phyloP scores from a whole-genome alignment of 768 basidiomycete species.

The Russula sp. region DNA sequence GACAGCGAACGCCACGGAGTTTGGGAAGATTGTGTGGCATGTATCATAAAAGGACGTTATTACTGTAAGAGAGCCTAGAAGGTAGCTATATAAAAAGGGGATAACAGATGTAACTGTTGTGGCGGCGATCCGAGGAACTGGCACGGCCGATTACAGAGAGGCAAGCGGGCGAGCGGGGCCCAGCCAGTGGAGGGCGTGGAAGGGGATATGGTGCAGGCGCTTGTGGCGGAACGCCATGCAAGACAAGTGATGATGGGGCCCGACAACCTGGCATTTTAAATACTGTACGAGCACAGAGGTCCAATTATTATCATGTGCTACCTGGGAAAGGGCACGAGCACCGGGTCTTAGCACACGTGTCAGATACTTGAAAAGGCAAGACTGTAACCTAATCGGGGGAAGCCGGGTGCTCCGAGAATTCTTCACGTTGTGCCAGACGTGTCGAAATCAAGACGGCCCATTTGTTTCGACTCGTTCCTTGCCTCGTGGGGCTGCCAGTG shows the following conservation, averaged over 20 bases:
- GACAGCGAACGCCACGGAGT: slow-evolving; percentile 19
- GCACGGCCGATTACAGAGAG: neutral
- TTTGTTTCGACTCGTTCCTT: too few relatives aligned
- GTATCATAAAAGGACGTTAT: neutral
- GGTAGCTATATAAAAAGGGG: neutral
- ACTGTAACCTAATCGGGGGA: slow-evolving; percentile 23
- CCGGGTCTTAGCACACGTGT: slow-evolving; percentile 8
- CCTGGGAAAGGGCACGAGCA: neutral
- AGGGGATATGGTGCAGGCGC: slow-evolving; percentile 17
- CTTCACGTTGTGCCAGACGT: too few relatives aligned
- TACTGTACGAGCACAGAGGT: too few relatives aligned
- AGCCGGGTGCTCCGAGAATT: neutral
- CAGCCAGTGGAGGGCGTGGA: slow-evolving; percentile 1
- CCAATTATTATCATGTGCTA: too few relatives aligned
- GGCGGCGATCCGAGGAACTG: slow-evolving; percentile 7
- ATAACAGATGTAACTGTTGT: neutral
- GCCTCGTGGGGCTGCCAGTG: too few relatives aligned
- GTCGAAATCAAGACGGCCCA: too few relatives aligned
- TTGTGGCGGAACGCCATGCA: slow-evolving; percentile 15
- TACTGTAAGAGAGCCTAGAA: neutral
- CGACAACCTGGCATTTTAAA: too few relatives aligned
- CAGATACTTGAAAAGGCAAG: slow-evolving; percentile 17
- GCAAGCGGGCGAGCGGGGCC: neutral
- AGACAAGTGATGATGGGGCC: slow-evolving; percentile 14
- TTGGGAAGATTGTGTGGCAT: slow-evolving; percentile 12